Evolutionary conservation across 179 eudicot species (phyloP).

Genomic region (Heliamphora pulchella): DNA sequence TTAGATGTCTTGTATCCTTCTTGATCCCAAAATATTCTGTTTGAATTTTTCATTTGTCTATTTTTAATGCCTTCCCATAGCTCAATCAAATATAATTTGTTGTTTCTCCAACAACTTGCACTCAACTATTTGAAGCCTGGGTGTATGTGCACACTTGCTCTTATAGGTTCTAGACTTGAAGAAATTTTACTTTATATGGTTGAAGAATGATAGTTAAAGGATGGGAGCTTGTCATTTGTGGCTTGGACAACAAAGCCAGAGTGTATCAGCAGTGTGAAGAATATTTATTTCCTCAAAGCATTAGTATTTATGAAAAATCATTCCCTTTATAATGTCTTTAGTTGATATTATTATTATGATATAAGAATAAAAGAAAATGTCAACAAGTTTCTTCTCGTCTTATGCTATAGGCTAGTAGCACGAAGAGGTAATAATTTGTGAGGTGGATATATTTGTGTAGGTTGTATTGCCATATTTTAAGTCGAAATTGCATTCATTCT

Average conservation of each 20-base stretch:
- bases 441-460: conserved; percentile 32
- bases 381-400: not conserved
- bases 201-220: not conserved
- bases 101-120: too few species aligned
- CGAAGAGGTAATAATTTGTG: not conserved
- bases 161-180: too few species aligned
- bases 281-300: not conserved
- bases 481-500: conserved; percentile 82
- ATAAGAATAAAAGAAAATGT: not conserved
- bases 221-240: not conserved
- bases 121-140: too few species aligned
- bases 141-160: too few species aligned
- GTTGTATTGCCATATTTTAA: conserved; percentile 87
- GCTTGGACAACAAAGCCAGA: not conserved
- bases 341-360: not conserved
- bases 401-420: not conserved
- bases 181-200: not conserved
- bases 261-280: conserved; percentile 5
- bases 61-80: too few species aligned
- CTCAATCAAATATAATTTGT: too few species aligned
- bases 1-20: too few species aligned
- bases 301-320: not conserved
- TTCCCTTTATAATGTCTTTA: not conserved
- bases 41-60: too few species aligned
- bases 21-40: too few species aligned